Evolutionary conservation across 2,329 filamentous ascomycete genomes (phyloP).

Genomic region (Xylaria sp.): DNA sequence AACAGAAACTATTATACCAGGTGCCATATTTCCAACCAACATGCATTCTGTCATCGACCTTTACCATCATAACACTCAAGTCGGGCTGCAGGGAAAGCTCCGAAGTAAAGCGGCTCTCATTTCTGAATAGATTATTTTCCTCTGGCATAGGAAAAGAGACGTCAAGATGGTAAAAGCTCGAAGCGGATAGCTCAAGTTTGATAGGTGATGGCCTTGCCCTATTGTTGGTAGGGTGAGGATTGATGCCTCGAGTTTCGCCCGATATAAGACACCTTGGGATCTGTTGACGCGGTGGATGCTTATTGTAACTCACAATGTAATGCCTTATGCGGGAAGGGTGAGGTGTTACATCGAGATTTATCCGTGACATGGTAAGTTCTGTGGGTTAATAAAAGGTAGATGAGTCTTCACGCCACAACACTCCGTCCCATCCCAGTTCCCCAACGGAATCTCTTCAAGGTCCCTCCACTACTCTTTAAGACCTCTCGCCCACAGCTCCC

Average conservation of each 20-base stretch:
- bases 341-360: neutral
- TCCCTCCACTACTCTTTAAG: constrained; percentile 62
- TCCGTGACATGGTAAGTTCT: neutral
- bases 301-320: neutral
- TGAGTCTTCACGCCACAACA: constrained; percentile 56
- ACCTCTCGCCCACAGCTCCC: constrained; percentile 65
- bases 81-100: neutral
- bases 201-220: neutral
- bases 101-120: neutral
- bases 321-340: neutral
- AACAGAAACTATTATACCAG: neutral
- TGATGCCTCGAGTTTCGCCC: neutral
- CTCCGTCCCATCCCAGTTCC: constrained; percentile 62
- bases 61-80: neutral
- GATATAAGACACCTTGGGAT: neutral
- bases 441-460: constrained; percentile 66
- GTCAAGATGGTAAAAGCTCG: neutral
- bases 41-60: neutral
- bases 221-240: neutral
- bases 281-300: neutral
- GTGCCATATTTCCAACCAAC: neutral
- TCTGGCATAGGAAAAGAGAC: neutral
- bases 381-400: neutral
- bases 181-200: neutral
- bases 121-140: neutral